These are phyloP conservation scores for Stephanodiscus triporus DNA, from an alignment of 108 stramenopile species.

Conservation along the genomic window DNA sequence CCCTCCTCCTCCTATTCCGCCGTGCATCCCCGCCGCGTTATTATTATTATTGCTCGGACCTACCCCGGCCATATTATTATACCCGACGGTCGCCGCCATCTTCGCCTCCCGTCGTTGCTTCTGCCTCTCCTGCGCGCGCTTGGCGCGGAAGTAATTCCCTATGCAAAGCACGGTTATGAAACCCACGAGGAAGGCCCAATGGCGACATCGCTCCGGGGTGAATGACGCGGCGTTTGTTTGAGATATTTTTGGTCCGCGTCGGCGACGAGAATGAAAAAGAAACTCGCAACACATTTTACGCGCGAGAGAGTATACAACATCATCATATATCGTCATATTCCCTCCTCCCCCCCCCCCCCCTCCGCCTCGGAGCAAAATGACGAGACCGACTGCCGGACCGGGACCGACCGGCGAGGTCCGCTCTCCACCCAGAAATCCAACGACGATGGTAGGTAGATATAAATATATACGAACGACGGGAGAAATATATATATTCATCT, in stretches of 20 bases:
- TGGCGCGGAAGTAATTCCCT: constrained; percentile 89
- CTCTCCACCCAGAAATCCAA: neutral
- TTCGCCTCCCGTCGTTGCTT: constrained; percentile 80
- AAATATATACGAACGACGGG: neutral
- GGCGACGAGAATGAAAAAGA: too few relatives aligned
- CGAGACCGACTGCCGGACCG: too few relatives aligned
- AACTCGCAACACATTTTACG: too few relatives aligned
- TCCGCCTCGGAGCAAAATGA: too few relatives aligned
- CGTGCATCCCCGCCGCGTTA: constrained; percentile 10
- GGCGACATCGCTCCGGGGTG: too few relatives aligned
- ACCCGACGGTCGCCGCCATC: constrained; percentile 52
- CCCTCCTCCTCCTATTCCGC: too few relatives aligned
- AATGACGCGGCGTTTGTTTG: too few relatives aligned
- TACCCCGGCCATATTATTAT: constrained; percentile 20
- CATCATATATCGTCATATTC: too few relatives aligned
- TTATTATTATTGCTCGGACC: neutral
- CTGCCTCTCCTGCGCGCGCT: constrained; percentile 89
- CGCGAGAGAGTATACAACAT: too few relatives aligned
- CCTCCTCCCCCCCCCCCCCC: too few relatives aligned
- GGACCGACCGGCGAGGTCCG: too few relatives aligned
- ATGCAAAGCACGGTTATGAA: constrained; percentile 90
- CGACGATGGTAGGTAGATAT: neutral
- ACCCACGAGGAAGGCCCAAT: constrained; percentile 83
- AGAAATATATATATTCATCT: neutral
- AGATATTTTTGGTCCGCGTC: too few relatives aligned